Evolutionary conservation across 2,329 filamentous ascomycete species (phyloP), one percentile per base, ranked within the genome.

Genomic region (Xylariaceae sp.): DNA sequence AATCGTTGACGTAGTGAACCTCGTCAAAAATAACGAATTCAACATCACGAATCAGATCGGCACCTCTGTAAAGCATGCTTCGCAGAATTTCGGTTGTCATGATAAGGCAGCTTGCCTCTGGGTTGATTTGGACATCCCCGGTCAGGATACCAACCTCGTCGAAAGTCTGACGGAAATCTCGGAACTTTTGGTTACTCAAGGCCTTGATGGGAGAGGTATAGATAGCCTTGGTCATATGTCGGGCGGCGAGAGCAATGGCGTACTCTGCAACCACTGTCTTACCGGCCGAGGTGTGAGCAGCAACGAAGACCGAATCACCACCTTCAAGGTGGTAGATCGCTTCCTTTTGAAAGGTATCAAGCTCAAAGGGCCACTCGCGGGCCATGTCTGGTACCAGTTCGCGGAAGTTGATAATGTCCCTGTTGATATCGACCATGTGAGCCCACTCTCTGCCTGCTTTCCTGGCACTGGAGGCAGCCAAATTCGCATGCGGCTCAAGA

Each of bases 11-110:
- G 67, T 99, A 99, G 72, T 99, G 94, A 2, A 99, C 94, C 71
- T 99, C 94, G 64, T 99, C 94, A 57, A 99, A 99, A 45, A 99
- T 97, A 61, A 99, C 94, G 68, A 96, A 99, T 61, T 99, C 94
- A 9, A 99, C 94, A 66, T 99, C 94, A 61, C 94, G 84, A 60
- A 99, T 97, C 14, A 99, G 74, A 74, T 99, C 94, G 6, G 94
- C 93, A 54, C 94, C 94, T 54, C 93, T 84, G 66, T 99, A 99
- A 43, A 99, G 83, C 93, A 99, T 99, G 76, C 94, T 97, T 52
- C 94, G 84, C 52, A 99, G 73, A 73, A 99, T 99, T 68, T 99
- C 94, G 0, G 94, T 99, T 0, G 94, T 99, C 94, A 99, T 99
- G 71, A 99, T 97, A 40, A 99, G 79, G 73, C 94, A 99, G 71